phyloP scores from a whole-genome alignment of 805 yeast genomes.

The Wickerhamiella azymoides region DNA sequence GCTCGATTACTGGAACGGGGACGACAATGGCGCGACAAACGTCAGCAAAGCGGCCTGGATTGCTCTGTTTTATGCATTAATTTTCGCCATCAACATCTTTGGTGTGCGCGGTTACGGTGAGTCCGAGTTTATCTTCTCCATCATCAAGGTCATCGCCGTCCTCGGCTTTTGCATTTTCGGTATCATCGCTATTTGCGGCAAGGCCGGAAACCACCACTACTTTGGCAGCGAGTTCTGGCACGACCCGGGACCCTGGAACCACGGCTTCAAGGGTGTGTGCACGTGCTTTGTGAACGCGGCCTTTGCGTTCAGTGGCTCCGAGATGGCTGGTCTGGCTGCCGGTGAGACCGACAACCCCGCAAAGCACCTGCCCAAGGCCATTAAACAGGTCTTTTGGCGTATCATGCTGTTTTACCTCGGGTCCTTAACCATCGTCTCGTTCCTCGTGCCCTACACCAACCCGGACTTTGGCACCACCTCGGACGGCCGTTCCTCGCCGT shows the following conservation, averaged over 20 bases:
- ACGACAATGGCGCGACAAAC: slow-evolving; percentile 20
- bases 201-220: slow-evolving; percentile 40
- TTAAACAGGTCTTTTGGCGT: slow-evolving; percentile 65
- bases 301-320: slow-evolving; percentile 52
- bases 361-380: slow-evolving; percentile 47
- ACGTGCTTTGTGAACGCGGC: slow-evolving; percentile 56
- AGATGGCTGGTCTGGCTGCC: slow-evolving; percentile 51
- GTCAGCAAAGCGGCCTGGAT: slow-evolving; percentile 46
- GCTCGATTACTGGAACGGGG: slow-evolving; percentile 38
- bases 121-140: slow-evolving; percentile 47
- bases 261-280: slow-evolving; percentile 52
- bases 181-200: slow-evolving; percentile 38
- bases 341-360: slow-evolving; percentile 57
- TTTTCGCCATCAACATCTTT: slow-evolving; percentile 37
- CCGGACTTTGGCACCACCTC: slow-evolving; percentile 32
- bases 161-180: slow-evolving; percentile 51
- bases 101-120: slow-evolving; percentile 53
- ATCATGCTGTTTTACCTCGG: slow-evolving; percentile 48
- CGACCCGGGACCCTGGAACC: slow-evolving; percentile 46
- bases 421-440: slow-evolving; percentile 40
- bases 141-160: slow-evolving; percentile 47
- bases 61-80: slow-evolving; percentile 39
- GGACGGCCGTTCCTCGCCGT: slow-evolving; percentile 63
- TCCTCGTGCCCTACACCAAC: slow-evolving; percentile 48
- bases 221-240: slow-evolving; percentile 49